A percentile compares a stretch with the other conserved stretches of the same genome.
Evolutionary conservation across 1,284 basidiomycete genomes (phyloP).

Genomic region (Apiotrichum porosum): DNA sequence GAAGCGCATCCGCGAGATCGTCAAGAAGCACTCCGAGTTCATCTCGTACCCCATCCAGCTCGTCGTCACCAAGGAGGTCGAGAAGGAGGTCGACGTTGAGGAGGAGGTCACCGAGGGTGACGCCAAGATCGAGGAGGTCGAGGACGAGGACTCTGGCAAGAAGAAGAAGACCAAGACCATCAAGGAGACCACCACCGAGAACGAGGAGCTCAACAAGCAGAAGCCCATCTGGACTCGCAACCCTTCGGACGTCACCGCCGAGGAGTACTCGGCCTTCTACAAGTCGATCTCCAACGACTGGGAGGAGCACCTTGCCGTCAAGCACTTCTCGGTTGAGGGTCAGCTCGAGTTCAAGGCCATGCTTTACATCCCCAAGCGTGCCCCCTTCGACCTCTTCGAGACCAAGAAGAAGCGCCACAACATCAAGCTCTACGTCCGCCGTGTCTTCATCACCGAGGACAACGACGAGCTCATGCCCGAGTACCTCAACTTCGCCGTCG

Average conservation of each 20-base stretch:
- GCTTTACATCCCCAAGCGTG: constrained; percentile 92
- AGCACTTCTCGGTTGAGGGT: constrained; percentile 99
- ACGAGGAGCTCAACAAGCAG: constrained; percentile 99
- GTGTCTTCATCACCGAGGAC: constrained; percentile 99
- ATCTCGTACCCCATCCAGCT: constrained; percentile 99
- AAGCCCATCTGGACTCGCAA: constrained; percentile 99
- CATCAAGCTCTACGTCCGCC: constrained; percentile 99
- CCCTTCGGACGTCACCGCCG: constrained; percentile 83
- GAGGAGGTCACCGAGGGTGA: constrained; percentile 62
- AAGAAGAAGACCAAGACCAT: constrained; percentile 98
- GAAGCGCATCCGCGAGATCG: constrained; percentile 98
- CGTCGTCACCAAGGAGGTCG: constrained; percentile 97
- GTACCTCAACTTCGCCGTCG: constrained; percentile 99
- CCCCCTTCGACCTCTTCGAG: constrained; percentile 99
- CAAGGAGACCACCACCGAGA: constrained; percentile 81
- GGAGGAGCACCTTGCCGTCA: constrained; percentile 98
- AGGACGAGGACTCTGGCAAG: constrained; percentile 65
- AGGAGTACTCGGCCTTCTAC: constrained; percentile 98
- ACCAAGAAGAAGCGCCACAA: constrained; percentile 99
- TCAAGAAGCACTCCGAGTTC: constrained; percentile 99
- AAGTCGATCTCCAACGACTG: constrained; percentile 99
- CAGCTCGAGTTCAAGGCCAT: constrained; percentile 99
- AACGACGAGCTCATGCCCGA: constrained; percentile 99
- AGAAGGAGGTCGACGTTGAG: constrained; percentile 90
- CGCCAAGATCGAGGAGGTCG: constrained; percentile 64